Evolutionary conservation across 257 asterid species (phyloP).

Genomic region (Hygrophila difformis): DNA sequence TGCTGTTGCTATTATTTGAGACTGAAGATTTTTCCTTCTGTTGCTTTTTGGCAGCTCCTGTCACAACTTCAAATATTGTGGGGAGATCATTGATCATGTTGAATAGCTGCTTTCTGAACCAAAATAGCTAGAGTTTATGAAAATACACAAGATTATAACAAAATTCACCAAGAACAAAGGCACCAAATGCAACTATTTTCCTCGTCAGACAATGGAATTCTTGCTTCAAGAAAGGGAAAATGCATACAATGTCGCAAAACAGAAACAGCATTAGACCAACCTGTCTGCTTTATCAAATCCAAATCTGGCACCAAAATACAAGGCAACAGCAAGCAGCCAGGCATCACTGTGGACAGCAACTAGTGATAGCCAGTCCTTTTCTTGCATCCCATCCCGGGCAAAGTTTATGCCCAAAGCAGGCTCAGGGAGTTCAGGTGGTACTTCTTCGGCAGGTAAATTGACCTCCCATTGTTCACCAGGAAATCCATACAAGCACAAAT

Average conservation of each 20-base stretch:
- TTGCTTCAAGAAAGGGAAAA: not conserved
- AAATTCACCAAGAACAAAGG: not conserved
- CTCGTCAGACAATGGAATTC: not conserved
- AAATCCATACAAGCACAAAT: constrained; percentile 55
- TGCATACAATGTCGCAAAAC: not conserved
- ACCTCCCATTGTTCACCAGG: constrained; percentile 68
- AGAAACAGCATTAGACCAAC: constrained; percentile 15
- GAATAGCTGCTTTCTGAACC: constrained; percentile 67
- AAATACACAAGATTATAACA: not conserved
- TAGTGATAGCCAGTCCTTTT: constrained; percentile 54
- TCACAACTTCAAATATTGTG: constrained; percentile 72
- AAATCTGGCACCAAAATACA: constrained; percentile 60
- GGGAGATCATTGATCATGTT: constrained; percentile 79
- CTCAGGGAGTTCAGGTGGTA: constrained; percentile 70
- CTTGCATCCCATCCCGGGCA: constrained; percentile 73
- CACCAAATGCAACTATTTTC: not conserved
- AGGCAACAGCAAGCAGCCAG: constrained; percentile 62
- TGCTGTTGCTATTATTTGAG: constrained; percentile 46
- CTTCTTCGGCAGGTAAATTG: constrained; percentile 68
- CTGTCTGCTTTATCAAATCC: constrained; percentile 57
- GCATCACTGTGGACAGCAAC: constrained; percentile 67
- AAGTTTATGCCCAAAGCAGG: constrained; percentile 68
- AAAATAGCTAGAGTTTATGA: constrained; percentile 7
- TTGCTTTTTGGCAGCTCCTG: constrained; percentile 54
- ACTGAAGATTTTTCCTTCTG: constrained; percentile 57